Percentiles rank a stretch among this genome's conserved stretches.
Conservation (phyloP, 352 stramenopile species). For the Globisporangium okanoganense region DNA sequence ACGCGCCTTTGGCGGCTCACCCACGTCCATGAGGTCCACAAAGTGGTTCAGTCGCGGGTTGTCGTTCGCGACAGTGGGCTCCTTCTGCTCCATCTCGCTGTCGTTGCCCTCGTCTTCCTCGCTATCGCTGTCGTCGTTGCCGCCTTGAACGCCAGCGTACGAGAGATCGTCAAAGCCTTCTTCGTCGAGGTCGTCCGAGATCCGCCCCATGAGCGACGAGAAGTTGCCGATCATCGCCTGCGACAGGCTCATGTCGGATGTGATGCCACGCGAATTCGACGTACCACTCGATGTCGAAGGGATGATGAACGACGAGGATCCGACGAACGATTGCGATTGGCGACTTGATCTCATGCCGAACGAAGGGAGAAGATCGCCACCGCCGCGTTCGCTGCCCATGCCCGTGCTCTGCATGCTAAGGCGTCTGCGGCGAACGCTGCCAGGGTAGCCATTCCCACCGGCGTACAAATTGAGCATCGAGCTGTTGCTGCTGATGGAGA, state of each 20-base stretch:
- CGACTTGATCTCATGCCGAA: conserved; percentile 33
- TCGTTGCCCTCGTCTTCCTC: conserved; percentile 20
- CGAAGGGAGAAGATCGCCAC: conserved; percentile 17
- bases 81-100: conserved; percentile 13
- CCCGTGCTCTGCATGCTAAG: conserved; percentile 25
- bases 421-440: conserved; percentile 19
- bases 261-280: conserved; percentile 26
- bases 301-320: conserved; percentile 16
- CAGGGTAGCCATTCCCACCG: conserved; percentile 1
- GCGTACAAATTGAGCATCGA: conserved; percentile 4
- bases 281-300: not conserved
- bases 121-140: conserved; percentile 17
- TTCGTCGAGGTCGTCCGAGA: conserved; percentile 56
- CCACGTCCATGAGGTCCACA: conserved; percentile 11
- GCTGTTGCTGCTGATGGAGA: conserved; percentile 20
- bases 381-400: conserved; percentile 25
- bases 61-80: not conserved
- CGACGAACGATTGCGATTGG: conserved; percentile 45
- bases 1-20: not conserved
- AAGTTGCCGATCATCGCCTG: conserved; percentile 77
- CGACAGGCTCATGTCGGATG: conserved; percentile 66
- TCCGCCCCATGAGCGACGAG: conserved; percentile 49
- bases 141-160: conserved; percentile 15
- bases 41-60: conserved; percentile 11
- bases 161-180: conserved; percentile 32